Conservation (phyloP, 2,329 filamentous ascomycete species). For the Coniochaeta pulveracea region DNA sequence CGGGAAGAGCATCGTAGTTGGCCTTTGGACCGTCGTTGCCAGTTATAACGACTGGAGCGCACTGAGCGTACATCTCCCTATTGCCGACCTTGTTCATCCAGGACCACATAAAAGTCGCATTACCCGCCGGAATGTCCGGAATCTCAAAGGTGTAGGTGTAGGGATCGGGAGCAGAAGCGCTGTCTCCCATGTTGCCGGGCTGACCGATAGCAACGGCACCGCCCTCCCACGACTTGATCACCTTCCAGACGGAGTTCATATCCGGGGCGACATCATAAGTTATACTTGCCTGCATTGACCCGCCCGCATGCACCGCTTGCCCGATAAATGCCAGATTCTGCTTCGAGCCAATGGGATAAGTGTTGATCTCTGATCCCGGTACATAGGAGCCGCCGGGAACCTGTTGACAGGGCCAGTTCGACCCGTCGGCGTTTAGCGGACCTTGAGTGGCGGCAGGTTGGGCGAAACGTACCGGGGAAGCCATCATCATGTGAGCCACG, state of each 20-base stretch:
- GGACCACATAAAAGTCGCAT: conserved; percentile 78
- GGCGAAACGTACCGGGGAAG: neutral
- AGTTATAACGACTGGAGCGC: conserved; percentile 60
- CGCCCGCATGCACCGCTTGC: conserved; percentile 74
- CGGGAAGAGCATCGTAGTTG: conserved; percentile 52
- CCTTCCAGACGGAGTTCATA: conserved; percentile 63
- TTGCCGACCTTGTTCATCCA: conserved; percentile 94
- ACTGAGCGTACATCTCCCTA: conserved; percentile 98
- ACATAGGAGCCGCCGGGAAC: conserved; percentile 21
- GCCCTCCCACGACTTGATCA: conserved; percentile 79
- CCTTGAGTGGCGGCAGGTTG: conserved; percentile 51
- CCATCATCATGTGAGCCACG: conserved; percentile 1
- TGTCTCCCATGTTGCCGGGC: conserved; percentile 43
- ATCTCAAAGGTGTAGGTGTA: conserved; percentile 59
- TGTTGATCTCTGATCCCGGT: conserved; percentile 38
- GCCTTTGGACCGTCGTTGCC: conserved; percentile 34
- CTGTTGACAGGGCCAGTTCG: conserved; percentile 76
- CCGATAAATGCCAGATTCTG: conserved; percentile 58
- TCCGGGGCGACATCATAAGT: conserved; percentile 65
- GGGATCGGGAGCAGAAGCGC: conserved; percentile 30
- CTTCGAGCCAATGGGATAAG: conserved; percentile 50
- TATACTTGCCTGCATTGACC: conserved; percentile 80
- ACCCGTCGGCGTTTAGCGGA: conserved; percentile 49
- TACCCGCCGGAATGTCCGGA: conserved; percentile 63
- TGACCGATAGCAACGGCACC: conserved; percentile 61